A percentile compares a stretch with the other conserved stretches of the same genome.
Evolutionary conservation across 2,329 filamentous ascomycete species (phyloP).

Genomic region (Pyrenophora tritici-repentis): DNA sequence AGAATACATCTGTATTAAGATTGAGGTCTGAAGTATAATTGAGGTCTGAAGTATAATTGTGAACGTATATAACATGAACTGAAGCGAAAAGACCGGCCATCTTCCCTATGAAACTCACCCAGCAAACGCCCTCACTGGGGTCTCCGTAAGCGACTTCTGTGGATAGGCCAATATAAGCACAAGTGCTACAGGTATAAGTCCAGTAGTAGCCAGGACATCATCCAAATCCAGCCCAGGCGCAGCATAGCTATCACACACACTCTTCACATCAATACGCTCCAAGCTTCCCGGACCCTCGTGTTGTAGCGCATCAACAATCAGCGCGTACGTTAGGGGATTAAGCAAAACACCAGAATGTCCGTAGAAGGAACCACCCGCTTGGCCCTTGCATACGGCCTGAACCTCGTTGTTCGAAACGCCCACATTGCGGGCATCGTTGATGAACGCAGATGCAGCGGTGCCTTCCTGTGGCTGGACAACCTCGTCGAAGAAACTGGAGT

Average conservation of each 20-base stretch:
- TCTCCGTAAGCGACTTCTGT: constrained; percentile 47
- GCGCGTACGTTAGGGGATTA: constrained; percentile 53
- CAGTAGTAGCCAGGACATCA: constrained; percentile 55
- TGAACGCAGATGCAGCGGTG: constrained; percentile 53
- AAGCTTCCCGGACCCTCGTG: constrained; percentile 53
- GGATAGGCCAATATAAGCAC: constrained; percentile 31
- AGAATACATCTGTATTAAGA: too few species aligned
- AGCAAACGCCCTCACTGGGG: constrained; percentile 51
- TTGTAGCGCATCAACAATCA: constrained; percentile 56
- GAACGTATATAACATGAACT: too few species aligned
- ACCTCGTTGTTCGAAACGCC: constrained; percentile 59
- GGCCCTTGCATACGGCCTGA: constrained; percentile 50
- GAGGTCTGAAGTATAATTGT: too few species aligned
- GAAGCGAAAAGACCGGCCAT: too few species aligned
- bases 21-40: too few species aligned
- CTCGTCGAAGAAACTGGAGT: constrained; percentile 56
- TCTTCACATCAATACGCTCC: constrained; percentile 46
- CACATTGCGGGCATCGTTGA: constrained; percentile 51
- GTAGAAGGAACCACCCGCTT: constrained; percentile 53
- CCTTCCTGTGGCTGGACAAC: constrained; percentile 59
- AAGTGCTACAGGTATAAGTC: constrained; percentile 49
- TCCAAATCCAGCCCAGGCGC: constrained; percentile 50
- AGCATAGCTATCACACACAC: constrained; percentile 48
- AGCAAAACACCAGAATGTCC: constrained; percentile 58
- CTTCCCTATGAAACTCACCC: too few species aligned